Percentiles rank a stretch among this genome's conserved stretches.
phyloP scores from a whole-genome alignment of 805 yeast species.

The Saccharomycopsis selenospora region DNA sequence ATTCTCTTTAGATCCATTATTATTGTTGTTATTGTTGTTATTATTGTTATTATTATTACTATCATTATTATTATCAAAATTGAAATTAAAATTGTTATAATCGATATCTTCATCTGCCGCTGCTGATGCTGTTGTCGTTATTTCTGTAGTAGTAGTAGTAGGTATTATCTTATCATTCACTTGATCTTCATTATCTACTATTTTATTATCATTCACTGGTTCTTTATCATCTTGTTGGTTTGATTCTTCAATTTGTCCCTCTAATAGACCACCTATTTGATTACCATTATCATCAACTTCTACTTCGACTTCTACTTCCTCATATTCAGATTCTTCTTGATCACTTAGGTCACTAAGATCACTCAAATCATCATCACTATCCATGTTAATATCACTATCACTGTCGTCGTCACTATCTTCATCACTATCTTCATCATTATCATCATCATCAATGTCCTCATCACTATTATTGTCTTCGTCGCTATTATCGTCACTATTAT shows the following conservation, averaged over 20 bases:
- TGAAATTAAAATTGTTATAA: neutral
- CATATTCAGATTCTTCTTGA: conserved; percentile 1
- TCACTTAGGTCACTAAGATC: neutral
- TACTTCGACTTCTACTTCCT: neutral
- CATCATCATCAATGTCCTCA: conserved; percentile 74
- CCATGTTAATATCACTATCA: conserved; percentile 57
- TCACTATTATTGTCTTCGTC: conserved; percentile 58
- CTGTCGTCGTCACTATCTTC: conserved; percentile 68
- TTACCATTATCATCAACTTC: neutral
- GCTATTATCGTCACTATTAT: conserved; percentile 48
- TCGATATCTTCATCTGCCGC: neutral
- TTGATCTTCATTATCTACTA: neutral
- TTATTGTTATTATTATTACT: neutral
- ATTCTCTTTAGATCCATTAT: neutral
- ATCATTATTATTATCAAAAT: neutral
- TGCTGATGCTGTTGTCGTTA: too few relatives aligned
- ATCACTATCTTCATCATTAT: conserved; percentile 74
- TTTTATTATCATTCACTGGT: neutral
- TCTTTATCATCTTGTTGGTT: neutral
- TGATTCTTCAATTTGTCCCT: neutral
- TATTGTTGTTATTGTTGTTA: neutral
- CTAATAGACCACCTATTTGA: neutral
- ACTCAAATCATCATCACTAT: conserved; percentile 59
- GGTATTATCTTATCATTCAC: too few relatives aligned
- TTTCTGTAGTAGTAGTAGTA: too few relatives aligned